Conservation (phyloP, 1,284 basidiomycete genomes). For the Moesziomyces parantarcticus region DNA sequence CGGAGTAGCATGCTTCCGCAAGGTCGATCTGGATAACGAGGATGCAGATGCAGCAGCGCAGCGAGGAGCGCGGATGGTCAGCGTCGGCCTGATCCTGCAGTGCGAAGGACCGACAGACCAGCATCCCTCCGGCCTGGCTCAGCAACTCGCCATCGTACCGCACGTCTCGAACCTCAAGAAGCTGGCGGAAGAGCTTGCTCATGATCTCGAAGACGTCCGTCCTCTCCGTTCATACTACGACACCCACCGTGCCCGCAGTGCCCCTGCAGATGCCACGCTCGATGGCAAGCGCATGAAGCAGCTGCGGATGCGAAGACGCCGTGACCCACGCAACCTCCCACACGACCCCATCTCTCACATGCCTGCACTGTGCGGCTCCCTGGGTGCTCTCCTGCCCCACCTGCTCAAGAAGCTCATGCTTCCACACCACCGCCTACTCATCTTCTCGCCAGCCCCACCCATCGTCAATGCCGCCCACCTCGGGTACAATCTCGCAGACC, state of each 20-base stretch:
- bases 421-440: constrained; percentile 48
- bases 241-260: constrained; percentile 12
- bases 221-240: constrained; percentile 30
- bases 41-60: constrained; percentile 20
- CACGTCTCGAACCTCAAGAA: constrained; percentile 42
- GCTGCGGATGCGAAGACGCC: constrained; percentile 37
- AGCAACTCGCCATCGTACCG: constrained; percentile 44
- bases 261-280: background rate
- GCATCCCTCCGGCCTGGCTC: constrained; percentile 25
- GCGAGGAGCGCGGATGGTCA: constrained; percentile 55
- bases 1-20: constrained; percentile 53
- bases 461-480: constrained; percentile 39
- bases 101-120: constrained; percentile 21
- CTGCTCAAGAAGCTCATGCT: constrained; percentile 55
- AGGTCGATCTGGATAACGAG: constrained; percentile 30
- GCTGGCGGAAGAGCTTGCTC: constrained; percentile 36
- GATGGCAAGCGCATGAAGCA: constrained; percentile 40
- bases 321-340: constrained; percentile 33
- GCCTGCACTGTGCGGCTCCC: constrained; percentile 48
- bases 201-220: constrained; percentile 14
- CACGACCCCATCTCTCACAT: constrained; percentile 51
- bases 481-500: constrained; percentile 52
- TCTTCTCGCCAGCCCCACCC: constrained; percentile 49
- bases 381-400: constrained; percentile 54
- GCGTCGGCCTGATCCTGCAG: constrained; percentile 40